Base-by-base conservation (phyloP, 306 rosid genomes). In the Cicer cuneatum region DNA sequence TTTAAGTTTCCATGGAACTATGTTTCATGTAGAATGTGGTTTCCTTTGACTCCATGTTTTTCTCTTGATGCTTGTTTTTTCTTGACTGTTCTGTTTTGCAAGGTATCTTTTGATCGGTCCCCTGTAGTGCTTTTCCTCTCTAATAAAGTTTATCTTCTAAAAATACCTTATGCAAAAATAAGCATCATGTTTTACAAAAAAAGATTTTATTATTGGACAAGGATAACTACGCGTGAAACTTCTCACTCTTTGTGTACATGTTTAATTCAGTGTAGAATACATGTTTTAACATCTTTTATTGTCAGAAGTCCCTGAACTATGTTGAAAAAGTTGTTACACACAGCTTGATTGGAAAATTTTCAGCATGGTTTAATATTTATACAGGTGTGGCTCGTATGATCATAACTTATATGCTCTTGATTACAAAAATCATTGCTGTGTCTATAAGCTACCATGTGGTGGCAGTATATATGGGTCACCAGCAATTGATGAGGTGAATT, bases 341-440 rank as follows among this genome's bases (percentile, higher is more conserved):
- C 66, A 29, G 56, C 71, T 72, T 76, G 45, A 59, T 57, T 39
- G 38, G 37, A 2, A 38, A 56, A 29, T 77, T 82, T 72, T 42
- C 14, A 19, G 39, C 75, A 33, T 56, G 60, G 15, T 78, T 51
- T 66, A 8, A 52, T 73, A 64, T 71, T 68, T 73, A 21, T 85
- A 83, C 86, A 93, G 98, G 98, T 93, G 97, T 87, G 98, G 97
- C 84, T 91, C 98, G 6, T 85, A 93, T 83, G 98, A 93, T 79
- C 97, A 83, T 82, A 80, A 86, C 76, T 79, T 93, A 72, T 93
- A 91, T 87, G 97, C 98, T 64, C 91, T 89, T 69, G 98, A 93
- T 82, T 93, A 91, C 87, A 69, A 80, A 69, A 86, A 86, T 38
- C 89, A 76, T 69, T 76, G 87, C 54, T 93, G 96, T 76, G 87